Conservation (phyloP, 768 basidiomycete species). For the Naganishia antarctica region DNA sequence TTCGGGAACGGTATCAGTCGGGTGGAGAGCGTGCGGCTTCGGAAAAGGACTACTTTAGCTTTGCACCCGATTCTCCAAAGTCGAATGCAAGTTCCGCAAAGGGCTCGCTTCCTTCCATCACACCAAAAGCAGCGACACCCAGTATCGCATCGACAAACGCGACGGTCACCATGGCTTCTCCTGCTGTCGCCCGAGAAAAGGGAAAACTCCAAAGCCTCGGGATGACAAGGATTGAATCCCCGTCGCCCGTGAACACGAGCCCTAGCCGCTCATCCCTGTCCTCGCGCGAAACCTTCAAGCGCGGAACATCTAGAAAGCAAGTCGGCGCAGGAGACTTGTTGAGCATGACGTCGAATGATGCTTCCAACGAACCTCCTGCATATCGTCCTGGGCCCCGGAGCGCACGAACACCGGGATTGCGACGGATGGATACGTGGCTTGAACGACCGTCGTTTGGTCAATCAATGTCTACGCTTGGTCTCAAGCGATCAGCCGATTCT, state of each 20-base stretch:
- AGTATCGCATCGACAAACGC: neutral
- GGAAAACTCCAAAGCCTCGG: neutral
- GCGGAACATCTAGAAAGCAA: conserved; percentile 40
- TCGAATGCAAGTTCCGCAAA: conserved; percentile 36
- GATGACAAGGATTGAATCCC: conserved; percentile 8
- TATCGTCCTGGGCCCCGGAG: conserved; percentile 36
- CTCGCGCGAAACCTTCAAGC: conserved; percentile 7
- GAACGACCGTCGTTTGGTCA: conserved; percentile 34
- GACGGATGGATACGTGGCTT: conserved; percentile 45
- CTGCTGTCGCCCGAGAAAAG: neutral
- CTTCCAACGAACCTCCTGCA: conserved; percentile 37
- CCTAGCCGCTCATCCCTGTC: neutral
- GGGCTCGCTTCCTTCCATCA: conserved; percentile 40
- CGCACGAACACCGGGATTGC: conserved; percentile 43
- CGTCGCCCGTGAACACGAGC: neutral
- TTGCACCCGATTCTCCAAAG: conserved; percentile 32
- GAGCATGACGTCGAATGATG: conserved; percentile 47
- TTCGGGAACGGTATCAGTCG: neutral
- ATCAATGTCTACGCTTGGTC: conserved; percentile 24
- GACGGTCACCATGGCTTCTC: neutral
- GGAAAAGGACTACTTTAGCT: conserved; percentile 49
- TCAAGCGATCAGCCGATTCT: conserved; percentile 1
- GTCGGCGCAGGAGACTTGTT: conserved; percentile 51
- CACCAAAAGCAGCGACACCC: conserved; percentile 32
- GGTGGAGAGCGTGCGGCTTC: neutral